These are phyloP conservation scores for Fusarium sp. DNA, from an alignment of 2,329 filamentous ascomycete genomes.

Conservation along the genomic window DNA sequence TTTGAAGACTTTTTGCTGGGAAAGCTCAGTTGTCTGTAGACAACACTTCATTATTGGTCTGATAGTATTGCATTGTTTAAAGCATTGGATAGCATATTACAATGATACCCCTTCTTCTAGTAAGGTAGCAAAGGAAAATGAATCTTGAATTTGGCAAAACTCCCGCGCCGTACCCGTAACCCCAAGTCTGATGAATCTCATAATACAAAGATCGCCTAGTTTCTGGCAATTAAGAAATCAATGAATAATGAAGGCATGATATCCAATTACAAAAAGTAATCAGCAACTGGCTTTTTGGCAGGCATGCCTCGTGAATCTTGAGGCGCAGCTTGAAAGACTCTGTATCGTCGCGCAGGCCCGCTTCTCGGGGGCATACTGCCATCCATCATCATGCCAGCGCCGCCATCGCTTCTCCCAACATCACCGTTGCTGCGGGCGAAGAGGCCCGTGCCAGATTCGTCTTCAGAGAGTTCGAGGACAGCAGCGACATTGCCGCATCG, in stretches of 20 bases:
- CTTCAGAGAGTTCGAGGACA: slow-evolving; percentile 91
- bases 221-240: slow-evolving; percentile 19
- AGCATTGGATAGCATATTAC: slow-evolving; percentile 32
- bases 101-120: slow-evolving; percentile 33
- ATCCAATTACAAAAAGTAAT: slow-evolving; percentile 84
- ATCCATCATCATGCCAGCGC: slow-evolving; percentile 62
- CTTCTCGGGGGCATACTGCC: slow-evolving; percentile 59
- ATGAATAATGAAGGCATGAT: background rate
- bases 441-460: slow-evolving; percentile 79
- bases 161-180: slow-evolving; percentile 43
- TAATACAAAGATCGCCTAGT: slow-evolving; percentile 36
- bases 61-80: slow-evolving; percentile 9
- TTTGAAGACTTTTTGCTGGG: slow-evolving; percentile 17
- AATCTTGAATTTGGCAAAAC: slow-evolving; percentile 37
- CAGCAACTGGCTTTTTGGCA: slow-evolving; percentile 96
- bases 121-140: slow-evolving; percentile 22
- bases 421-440: slow-evolving; percentile 79
- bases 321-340: slow-evolving; percentile 95
- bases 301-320: slow-evolving; percentile 98
- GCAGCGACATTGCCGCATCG: slow-evolving; percentile 95
- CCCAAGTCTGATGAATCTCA: slow-evolving; percentile 34
- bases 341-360: slow-evolving; percentile 89
- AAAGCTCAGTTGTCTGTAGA: background rate
- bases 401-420: slow-evolving; percentile 67
- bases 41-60: background rate